Base-by-base conservation (phyloP, 2,329 filamentous ascomycete genomes). In the Orbilia quercus region DNA sequence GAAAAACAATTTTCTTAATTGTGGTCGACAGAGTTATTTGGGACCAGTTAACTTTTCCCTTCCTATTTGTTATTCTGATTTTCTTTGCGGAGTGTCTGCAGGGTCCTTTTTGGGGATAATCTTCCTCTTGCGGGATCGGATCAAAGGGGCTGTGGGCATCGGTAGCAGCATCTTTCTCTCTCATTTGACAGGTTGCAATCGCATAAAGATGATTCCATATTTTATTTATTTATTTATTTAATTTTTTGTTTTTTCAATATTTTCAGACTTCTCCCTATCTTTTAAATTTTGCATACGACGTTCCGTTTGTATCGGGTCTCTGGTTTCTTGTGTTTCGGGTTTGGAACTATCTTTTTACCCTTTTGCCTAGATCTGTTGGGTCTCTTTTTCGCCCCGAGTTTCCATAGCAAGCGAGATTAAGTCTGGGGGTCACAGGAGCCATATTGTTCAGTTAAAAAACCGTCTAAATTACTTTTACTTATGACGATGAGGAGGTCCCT, bases 321-420 rank as follows among this genome's bases (percentile, higher is more conserved):
- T 38, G 47, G 40, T 31, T 40, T 54, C 42, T 34, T 42, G 23
- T 53, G 66, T 58, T 58, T 71, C 45, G 53, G 36, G 54, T 38
- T 48, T 50, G 25, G 50, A 64, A 22, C 40, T 54, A 3, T 51
- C 31, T 62, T 50, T 28, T 28, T 50, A n/a, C 57, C 11, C 34
- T 71, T 70, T 64, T 59, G 50, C 51, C 55, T 54, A 28, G 64
- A 34, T 23, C 38, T 14, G 36, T 47, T 53, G 44, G 44, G 44
- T 44, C n/a, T 23, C 42, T 38, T 44, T 31, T 66, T 54, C 47
- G 54, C 36, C 51, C 67, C 67, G 67, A 72, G 59, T 72, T 60
- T 53, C 67, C 59, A 60, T 65, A 64, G 55, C 67, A 72, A 72
- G 67, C 67, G 67, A 72, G 54, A 72, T 72, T 72, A 50, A 51